Base-by-base conservation (phyloP, 768 basidiomycete species). In the Leccinum longicurvipes region DNA sequence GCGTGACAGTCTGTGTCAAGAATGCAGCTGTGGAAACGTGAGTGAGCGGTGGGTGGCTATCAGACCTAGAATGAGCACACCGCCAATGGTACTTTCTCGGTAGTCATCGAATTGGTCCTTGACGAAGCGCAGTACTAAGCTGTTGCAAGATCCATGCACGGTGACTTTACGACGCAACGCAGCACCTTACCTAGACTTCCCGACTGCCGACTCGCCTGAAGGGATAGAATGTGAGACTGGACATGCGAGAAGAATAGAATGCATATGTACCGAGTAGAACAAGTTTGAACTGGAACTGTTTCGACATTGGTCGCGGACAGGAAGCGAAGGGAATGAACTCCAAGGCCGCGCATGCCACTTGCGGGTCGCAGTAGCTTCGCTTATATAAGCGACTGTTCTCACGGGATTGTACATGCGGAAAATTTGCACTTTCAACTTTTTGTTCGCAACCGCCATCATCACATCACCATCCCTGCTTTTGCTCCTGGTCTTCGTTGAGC, bases 51-150 rank as follows among this genome's bases (percentile, higher is more conserved):
- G 64, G 15, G 42, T 55, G 21, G 47, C 23, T 21, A 23, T 7
- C 25, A 10, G 24, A 2, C 28, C 19, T 39, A 15, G 2, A 44
- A 36, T 53, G 23, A n/a, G 60, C 65, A 55, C 60, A 87, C 92
- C 90, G 69, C 93, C 92, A 62, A 95, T 95, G 23, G 93, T 96
- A 63, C 91, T 93, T 76, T 96, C 93, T 72, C 93, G 81, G 72
- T 94, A 94, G 73, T 95, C 93, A 67, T 95, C 93, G 63, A 95
- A 96, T 72, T 95, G 92, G 72, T 92, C 90, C 76, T 94, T 93
- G 62, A 98, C 97, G 67, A 99, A 99, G 55, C 95, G 84, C 59
- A 98, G 77, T 50, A 99, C 97, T 60, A 98, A 75, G 76, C 92
- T 95, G 67, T 69, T 64, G 60, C 62, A 53, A 42, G 58, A 50